These are phyloP conservation scores for Malus hybrid DNA, from an alignment of 331 rosid species.

Conservation along the genomic window DNA sequence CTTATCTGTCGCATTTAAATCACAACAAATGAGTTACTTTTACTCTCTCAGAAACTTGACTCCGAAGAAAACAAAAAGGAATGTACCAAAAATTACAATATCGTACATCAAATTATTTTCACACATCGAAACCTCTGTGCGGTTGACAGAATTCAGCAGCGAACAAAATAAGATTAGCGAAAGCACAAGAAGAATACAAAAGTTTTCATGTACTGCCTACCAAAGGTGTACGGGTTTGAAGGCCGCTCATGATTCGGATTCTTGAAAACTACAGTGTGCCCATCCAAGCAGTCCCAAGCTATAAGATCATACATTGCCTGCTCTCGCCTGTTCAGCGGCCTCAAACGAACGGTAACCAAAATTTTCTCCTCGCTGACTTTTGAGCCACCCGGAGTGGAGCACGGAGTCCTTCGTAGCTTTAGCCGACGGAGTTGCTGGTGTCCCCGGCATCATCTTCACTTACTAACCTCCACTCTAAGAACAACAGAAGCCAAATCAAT, in stretches of 20 bases:
- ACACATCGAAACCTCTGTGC: not conserved
- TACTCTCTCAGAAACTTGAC: not conserved
- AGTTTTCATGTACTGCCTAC: constrained; percentile 24
- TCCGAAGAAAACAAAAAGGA: not conserved
- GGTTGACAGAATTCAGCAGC: not conserved
- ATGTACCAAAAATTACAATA: not conserved
- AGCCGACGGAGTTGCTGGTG: constrained; percentile 53
- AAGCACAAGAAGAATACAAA: not conserved
- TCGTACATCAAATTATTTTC: not conserved
- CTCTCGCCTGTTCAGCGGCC: constrained; percentile 75
- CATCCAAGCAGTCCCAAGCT: constrained; percentile 77
- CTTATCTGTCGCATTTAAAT: constrained; percentile 40
- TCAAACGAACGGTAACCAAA: constrained; percentile 71
- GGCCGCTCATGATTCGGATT: constrained; percentile 75
- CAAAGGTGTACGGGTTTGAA: constrained; percentile 50
- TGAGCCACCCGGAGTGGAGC: constrained; percentile 58
- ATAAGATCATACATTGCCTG: constrained; percentile 81
- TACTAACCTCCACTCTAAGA: not conserved
- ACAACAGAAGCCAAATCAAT: not conserved
- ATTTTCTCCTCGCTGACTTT: constrained; percentile 78
- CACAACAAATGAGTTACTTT: not conserved
- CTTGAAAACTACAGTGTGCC: constrained; percentile 55
- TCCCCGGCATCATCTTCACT: constrained; percentile 37
- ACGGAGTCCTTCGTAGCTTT: constrained; percentile 41
- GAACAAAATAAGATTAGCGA: not conserved